Evolutionary conservation across 371 early-diverging fungal genomes (phyloP).

Genomic region (Chytridiales sp.): DNA sequence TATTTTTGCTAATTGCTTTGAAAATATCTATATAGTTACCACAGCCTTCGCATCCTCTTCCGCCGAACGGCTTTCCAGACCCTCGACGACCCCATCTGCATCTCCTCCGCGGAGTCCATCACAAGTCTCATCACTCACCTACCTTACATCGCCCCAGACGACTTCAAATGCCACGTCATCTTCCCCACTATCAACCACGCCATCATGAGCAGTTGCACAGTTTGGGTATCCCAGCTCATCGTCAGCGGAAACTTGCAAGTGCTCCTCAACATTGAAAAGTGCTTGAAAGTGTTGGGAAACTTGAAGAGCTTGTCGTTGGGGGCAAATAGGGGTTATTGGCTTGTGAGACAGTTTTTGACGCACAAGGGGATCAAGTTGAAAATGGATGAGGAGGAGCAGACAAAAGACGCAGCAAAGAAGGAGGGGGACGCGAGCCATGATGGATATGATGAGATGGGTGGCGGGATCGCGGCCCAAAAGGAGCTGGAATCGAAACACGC

Average conservation of each 20-base stretch:
- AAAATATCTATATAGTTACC: no score
- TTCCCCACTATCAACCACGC: slow-evolving; percentile 12
- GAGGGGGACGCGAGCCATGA: no score
- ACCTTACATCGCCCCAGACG: slow-evolving; percentile 4
- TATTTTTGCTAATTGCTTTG: no score
- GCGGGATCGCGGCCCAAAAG: no score
- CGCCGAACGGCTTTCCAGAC: slow-evolving; percentile 1
- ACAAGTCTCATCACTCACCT: background rate
- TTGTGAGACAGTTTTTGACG: slow-evolving; percentile 3
- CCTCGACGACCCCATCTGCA: slow-evolving; percentile 3
- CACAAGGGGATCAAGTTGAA: slow-evolving; percentile 9
- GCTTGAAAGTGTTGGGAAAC: slow-evolving; percentile 8
- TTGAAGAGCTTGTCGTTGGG: background rate
- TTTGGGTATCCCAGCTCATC: slow-evolving; percentile 6
- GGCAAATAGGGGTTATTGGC: background rate
- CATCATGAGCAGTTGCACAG: slow-evolving; percentile 2
- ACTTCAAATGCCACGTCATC: slow-evolving; percentile 4
- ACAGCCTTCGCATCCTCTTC: slow-evolving; percentile 7
- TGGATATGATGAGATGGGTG: no score
- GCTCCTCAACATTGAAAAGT: slow-evolving; percentile 1
- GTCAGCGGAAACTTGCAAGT: background rate
- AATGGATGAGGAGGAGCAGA: no score
- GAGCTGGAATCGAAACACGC: no score
- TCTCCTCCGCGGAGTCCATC: background rate
- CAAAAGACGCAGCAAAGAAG: no score